A percentile compares a stretch with the other conserved stretches of the same genome.
These are phyloP conservation scores for Penicillium thymicola DNA, from an alignment of 2,329 filamentous ascomycete species.

Conservation along the genomic window DNA sequence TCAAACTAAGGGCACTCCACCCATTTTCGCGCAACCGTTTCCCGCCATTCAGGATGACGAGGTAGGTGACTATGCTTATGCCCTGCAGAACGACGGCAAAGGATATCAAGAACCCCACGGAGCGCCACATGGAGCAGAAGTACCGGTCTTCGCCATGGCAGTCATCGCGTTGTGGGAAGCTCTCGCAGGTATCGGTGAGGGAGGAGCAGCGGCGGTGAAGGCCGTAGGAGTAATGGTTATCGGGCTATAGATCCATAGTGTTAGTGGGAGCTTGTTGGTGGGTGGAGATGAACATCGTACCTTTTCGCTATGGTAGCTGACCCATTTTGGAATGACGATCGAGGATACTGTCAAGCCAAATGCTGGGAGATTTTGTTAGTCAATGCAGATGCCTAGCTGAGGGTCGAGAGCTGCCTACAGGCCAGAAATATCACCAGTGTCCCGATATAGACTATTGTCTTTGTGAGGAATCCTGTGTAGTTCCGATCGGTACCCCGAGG, in stretches of 20 bases:
- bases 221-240: conserved; percentile 66
- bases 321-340: conserved; percentile 49
- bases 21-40: conserved; percentile 75
- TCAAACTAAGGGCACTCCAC: conserved; percentile 69
- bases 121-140: conserved; percentile 92
- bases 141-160: conserved; percentile 65
- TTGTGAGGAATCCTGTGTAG: conserved; percentile 49
- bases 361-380: conserved; percentile 27
- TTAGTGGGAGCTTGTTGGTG: neutral
- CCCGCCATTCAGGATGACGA: conserved; percentile 73
- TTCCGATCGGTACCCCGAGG: conserved; percentile 43
- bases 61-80: conserved; percentile 73
- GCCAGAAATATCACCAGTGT: conserved; percentile 46
- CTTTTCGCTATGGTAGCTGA: conserved; percentile 46
- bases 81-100: conserved; percentile 80
- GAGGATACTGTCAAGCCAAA: conserved; percentile 46
- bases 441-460: conserved; percentile 47
- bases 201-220: conserved; percentile 78
- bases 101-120: conserved; percentile 80
- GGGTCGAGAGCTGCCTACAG: conserved; percentile 31
- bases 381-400: neutral
- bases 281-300: conserved; percentile 23
- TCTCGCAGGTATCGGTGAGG: conserved; percentile 52
- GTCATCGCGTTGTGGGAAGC: conserved; percentile 66
- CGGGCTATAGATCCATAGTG: conserved; percentile 31